Conservation (phyloP, 2,329 filamentous ascomycete species). For the Ophiostoma ulmi region DNA sequence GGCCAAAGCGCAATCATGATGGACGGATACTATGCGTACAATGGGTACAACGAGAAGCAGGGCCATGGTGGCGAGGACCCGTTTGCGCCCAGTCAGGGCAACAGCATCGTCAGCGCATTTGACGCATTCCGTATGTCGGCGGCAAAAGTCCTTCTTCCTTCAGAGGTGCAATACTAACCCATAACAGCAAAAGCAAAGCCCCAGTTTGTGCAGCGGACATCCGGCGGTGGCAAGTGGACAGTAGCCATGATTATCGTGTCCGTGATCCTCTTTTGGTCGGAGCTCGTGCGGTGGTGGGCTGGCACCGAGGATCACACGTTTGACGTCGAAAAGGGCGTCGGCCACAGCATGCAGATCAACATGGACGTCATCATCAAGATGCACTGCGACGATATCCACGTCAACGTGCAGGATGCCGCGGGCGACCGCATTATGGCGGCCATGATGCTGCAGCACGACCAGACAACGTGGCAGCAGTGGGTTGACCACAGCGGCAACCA, state of each 20-base stretch:
- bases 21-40: constrained; percentile 78
- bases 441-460: constrained; percentile 65
- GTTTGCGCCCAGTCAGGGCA: constrained; percentile 62
- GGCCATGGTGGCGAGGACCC: constrained; percentile 58
- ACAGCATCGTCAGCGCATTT: constrained; percentile 73
- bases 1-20: constrained; percentile 41
- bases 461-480: constrained; percentile 80
- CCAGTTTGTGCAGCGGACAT: constrained; percentile 79
- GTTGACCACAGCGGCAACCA: constrained; percentile 63
- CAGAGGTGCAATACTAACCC: constrained; percentile 16
- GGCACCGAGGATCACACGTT: constrained; percentile 85
- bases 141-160: background rate
- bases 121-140: constrained; percentile 82
- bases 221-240: constrained; percentile 90
- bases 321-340: constrained; percentile 85
- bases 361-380: constrained; percentile 88
- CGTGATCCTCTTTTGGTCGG: constrained; percentile 67
- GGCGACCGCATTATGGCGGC: constrained; percentile 87
- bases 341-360: constrained; percentile 87
- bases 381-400: constrained; percentile 79
- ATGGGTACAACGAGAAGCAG: constrained; percentile 65
- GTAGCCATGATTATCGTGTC: constrained; percentile 73
- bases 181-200: constrained; percentile 84
- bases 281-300: constrained; percentile 75
- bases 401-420: constrained; percentile 94